Percentiles rank a stretch among this genome's conserved stretches.
Evolutionary conservation across 2,329 filamentous ascomycete genomes (phyloP).

Genomic region (Furcasterigmium furcatum): DNA sequence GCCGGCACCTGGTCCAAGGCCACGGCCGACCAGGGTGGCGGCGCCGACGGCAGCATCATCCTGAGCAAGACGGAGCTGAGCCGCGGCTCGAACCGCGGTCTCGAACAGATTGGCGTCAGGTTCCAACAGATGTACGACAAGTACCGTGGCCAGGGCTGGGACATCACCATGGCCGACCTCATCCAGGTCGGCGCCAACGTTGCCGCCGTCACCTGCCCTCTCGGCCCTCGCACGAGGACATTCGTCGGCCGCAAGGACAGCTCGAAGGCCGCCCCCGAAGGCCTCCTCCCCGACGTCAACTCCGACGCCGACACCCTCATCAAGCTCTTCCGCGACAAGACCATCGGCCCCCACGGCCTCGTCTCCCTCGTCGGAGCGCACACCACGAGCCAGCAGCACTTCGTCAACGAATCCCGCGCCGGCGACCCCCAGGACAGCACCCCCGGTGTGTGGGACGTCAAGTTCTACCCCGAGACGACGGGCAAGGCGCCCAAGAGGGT

Average conservation of each 20-base stretch:
- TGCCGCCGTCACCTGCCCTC: conserved; percentile 43
- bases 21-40: conserved; percentile 26
- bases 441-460: conserved; percentile 49
- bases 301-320: conserved; percentile 42
- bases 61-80: conserved; percentile 30
- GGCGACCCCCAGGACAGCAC: conserved; percentile 48
- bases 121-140: conserved; percentile 36
- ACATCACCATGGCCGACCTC: conserved; percentile 50
- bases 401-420: conserved; percentile 33
- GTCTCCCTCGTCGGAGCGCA: conserved; percentile 54
- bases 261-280: conserved; percentile 28
- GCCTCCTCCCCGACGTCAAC: conserved; percentile 39
- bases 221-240: conserved; percentile 43
- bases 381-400: conserved; percentile 45
- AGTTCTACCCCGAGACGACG: conserved; percentile 43
- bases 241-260: conserved; percentile 50
- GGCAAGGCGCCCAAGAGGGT: conserved; percentile 27
- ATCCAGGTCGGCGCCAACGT: conserved; percentile 50
- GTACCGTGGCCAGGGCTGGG: conserved; percentile 22
- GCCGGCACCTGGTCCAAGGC: conserved; percentile 39
- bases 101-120: conserved; percentile 37
- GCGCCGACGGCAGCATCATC: conserved; percentile 43
- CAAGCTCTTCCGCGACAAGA: conserved; percentile 48
- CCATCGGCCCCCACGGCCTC: conserved; percentile 45
- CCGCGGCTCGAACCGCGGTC: conserved; percentile 40